Evolutionary conservation across 148 eudicot species (phyloP), one percentile per base, ranked within the genome.

Genomic region (Spergularia marina): DNA sequence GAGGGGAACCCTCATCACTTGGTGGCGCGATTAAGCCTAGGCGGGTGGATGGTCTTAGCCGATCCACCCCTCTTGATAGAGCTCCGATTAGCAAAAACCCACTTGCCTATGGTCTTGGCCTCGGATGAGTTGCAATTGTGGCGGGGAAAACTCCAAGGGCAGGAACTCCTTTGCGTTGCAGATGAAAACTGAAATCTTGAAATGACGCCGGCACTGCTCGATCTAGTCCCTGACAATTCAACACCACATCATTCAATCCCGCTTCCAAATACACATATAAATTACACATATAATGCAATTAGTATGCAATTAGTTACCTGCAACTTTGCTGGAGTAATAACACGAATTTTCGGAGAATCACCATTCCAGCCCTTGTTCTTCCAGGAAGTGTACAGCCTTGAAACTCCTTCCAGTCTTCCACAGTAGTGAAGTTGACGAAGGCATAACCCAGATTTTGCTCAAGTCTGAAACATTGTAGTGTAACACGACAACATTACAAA

Each of bases 371-470:
- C 80, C 64, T 14, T 40, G 15, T 65, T 65, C 34, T 20, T 77
- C 80, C 80, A 77, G 56, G 23, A 36, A 5, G 47, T 39, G 53
- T 14, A 25, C 70, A 77, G 40, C 0, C 6, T 71, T 14, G 25
- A 16, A 2, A 69, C 80, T 40, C 70, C 80, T 63, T 77, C 64
- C 16, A 0, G 17, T 63, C 80, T 63, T 77, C 64, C 16, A 0
- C 23, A 40, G 44, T 71, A 5, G 75, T 77, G 39, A 77, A 71
- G 36, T 77, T 77, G 9, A 77, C 65, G 66, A 77, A 77, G 53
- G 70, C 80, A 61, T 71, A 77, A 5, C 80, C 80, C 75, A 77
- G 15, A 62, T 77, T 77, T 21, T 64, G 62, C 5, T 53, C 11
- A 5, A 12, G 16, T 0, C 80, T 77, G 56, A 51, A 21, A 58